A percentile compares a stretch with the other conserved stretches of the same genome.
These are phyloP conservation scores for Chaetomium sp. DNA, from an alignment of 2,329 filamentous ascomycete genomes.

Conservation along the genomic window DNA sequence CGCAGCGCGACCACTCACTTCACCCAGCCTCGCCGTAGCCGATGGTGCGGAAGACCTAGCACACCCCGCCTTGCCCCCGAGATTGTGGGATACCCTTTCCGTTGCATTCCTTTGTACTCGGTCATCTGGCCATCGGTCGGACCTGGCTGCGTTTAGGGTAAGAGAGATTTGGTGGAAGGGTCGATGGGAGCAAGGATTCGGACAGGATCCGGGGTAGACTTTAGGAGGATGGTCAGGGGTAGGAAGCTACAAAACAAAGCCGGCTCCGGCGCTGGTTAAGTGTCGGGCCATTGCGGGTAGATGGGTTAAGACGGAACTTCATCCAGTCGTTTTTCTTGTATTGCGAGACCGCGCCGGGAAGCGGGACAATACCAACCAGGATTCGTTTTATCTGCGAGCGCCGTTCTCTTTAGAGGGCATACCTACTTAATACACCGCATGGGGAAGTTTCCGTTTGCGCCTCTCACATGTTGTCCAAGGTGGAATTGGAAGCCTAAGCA, in stretches of 20 bases:
- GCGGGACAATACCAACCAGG: slow-evolving; percentile 12
- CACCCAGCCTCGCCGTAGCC: neutral
- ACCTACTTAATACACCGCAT: slow-evolving; percentile 2
- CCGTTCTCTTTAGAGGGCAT: neutral
- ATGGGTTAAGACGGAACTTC: neutral
- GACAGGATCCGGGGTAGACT: neutral
- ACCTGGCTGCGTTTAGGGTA: neutral
- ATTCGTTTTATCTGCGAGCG: neutral
- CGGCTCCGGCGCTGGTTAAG: neutral
- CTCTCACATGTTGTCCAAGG: neutral
- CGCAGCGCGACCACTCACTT: neutral
- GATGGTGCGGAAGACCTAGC: neutral
- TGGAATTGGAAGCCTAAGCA: neutral
- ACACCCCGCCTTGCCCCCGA: neutral
- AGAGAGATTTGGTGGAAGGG: neutral
- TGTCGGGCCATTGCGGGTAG: neutral
- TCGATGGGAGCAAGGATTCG: neutral
- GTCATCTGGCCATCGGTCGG: neutral
- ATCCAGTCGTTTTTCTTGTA: slow-evolving; percentile 12
- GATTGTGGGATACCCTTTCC: neutral
- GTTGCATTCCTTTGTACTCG: neutral
- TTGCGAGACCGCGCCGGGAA: slow-evolving; percentile 8
- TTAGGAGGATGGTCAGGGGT: neutral
- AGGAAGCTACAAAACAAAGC: neutral
- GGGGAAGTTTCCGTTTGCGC: neutral